These are phyloP conservation scores for Gossypium longicalyx DNA, from an alignment of 345 rosid genomes.

Conservation along the genomic window DNA sequence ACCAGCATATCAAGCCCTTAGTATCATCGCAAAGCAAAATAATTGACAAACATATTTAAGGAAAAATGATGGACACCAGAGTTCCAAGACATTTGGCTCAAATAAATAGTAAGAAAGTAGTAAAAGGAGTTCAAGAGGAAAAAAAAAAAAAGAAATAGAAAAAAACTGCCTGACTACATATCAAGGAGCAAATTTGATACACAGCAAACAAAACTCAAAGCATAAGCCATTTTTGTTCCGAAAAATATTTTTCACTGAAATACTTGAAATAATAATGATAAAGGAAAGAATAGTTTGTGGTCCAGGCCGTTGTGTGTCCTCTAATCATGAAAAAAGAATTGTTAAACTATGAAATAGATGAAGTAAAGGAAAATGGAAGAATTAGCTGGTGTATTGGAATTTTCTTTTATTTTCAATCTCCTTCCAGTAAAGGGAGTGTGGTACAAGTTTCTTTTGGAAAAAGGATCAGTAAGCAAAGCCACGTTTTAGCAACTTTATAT, in stretches of 20 bases:
- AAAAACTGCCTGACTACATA: neutral
- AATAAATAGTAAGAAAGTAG: neutral
- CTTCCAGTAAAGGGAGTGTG: neutral
- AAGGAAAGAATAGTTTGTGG: neutral
- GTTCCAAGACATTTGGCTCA: neutral
- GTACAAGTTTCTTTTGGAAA: neutral
- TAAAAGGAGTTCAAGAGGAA: neutral
- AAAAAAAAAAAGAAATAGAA: neutral
- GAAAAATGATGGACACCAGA: neutral
- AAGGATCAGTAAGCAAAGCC: neutral
- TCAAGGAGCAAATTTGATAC: neutral
- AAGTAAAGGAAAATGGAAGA: neutral
- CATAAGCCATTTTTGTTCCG: neutral
- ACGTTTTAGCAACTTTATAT: neutral
- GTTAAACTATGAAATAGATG: neutral
- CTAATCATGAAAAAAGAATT: neutral
- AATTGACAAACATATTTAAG: neutral
- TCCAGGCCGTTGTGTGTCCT: neutral
- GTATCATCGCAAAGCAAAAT: neutral
- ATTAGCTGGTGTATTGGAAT: neutral
- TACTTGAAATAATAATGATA: neutral
- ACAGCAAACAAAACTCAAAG: neutral
- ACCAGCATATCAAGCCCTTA: neutral
- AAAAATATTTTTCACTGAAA: neutral
- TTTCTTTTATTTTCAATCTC: neutral